phyloP scores from a whole-genome alignment of 768 basidiomycete species.

The Rhizopogon vinicolor region DNA sequence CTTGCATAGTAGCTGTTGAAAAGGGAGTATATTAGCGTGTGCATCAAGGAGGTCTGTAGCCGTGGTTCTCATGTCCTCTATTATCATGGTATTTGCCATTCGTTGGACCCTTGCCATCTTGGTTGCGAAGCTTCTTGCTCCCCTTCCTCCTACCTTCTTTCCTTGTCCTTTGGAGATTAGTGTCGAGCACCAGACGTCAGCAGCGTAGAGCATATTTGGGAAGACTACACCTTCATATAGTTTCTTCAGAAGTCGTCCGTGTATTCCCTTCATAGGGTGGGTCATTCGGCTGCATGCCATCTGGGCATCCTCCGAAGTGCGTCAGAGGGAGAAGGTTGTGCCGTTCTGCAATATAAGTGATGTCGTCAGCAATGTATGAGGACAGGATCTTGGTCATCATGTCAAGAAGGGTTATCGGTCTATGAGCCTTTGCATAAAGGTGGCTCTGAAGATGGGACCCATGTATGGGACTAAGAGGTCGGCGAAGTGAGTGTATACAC shows the following conservation, averaged over 20 bases:
- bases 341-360: no score
- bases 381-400: no score
- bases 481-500: no score
- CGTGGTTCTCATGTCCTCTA: constrained; percentile 19
- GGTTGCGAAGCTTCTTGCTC: not conserved
- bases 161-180: not conserved
- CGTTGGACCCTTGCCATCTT: constrained; percentile 15
- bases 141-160: not conserved
- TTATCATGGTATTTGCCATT: constrained; percentile 8
- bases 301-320: no score
- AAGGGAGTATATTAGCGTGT: not conserved
- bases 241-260: constrained; percentile 4
- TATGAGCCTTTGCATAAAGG: no score
- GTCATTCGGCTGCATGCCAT: not conserved
- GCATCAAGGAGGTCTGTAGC: constrained; percentile 15
- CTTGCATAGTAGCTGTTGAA: no score
- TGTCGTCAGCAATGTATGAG: no score
- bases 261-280: constrained; percentile 11
- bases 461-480: no score
- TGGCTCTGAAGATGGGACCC: no score
- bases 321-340: no score
- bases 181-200: constrained; percentile 14
- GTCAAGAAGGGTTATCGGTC: no score
- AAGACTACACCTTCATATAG: constrained; percentile 22
- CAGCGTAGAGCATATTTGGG: constrained; percentile 29